phyloP scores from a whole-genome alignment of 305 asterid species.

The Fraxinus nigra region DNA sequence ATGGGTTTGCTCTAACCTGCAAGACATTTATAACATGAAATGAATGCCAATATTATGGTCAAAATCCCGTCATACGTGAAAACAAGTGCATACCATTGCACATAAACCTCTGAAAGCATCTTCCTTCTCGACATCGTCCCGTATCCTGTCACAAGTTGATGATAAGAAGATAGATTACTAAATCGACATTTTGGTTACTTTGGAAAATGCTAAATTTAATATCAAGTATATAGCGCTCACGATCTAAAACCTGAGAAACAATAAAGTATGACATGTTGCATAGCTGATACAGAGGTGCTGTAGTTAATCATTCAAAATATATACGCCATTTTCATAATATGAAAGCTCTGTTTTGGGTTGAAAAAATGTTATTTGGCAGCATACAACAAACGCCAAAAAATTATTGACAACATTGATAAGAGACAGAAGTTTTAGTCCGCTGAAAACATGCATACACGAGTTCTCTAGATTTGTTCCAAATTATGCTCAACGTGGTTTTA shows the following conservation, averaged over 20 bases:
- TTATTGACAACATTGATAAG: neutral
- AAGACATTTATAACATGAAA: slow-evolving; percentile 18
- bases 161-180: slow-evolving; percentile 5
- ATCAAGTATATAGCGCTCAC: neutral
- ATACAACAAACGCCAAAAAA: neutral
- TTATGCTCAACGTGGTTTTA: neutral
- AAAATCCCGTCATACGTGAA: slow-evolving; percentile 8
- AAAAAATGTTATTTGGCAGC: neutral
- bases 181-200: neutral
- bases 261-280: neutral
- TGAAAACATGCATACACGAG: neutral
- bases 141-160: slow-evolving; percentile 62
- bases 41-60: slow-evolving; percentile 12
- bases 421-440: neutral
- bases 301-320: neutral
- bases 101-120: slow-evolving; percentile 97
- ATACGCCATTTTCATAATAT: neutral
- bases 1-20: slow-evolving; percentile 89
- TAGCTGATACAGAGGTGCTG: neutral
- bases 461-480: slow-evolving; percentile 3
- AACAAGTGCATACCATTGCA: slow-evolving; percentile 63
- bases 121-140: slow-evolving; percentile 95
- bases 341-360: neutral
- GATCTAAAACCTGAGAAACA: neutral
- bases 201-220: neutral